Evolutionary conservation across 2,329 filamentous ascomycete species (phyloP).

Genomic region (Aspergillus brunneoviolaceus): DNA sequence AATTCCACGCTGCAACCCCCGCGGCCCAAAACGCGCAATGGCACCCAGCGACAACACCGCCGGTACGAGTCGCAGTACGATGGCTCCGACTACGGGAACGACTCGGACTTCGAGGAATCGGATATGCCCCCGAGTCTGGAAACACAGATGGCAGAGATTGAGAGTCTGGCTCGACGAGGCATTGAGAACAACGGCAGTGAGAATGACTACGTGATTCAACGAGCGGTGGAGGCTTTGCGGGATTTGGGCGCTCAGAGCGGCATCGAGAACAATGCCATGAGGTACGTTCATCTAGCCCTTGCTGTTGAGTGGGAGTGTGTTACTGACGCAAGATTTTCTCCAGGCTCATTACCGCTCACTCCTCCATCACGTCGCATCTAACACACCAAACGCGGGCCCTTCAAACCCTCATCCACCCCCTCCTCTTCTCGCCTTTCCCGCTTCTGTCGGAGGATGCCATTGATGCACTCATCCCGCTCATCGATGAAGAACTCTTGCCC

Average conservation of each 20-base stretch:
- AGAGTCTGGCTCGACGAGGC: constrained; percentile 54
- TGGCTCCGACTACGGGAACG: constrained; percentile 58
- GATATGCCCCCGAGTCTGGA: constrained; percentile 57
- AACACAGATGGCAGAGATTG: constrained; percentile 55
- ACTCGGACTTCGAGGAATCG: constrained; percentile 54
- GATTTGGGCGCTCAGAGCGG: constrained; percentile 57
- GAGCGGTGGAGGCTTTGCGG: constrained; percentile 52
- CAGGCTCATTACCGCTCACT: constrained; percentile 59
- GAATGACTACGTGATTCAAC: constrained; percentile 52
- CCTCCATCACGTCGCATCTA: constrained; percentile 59
- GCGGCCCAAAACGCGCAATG: constrained; percentile 41
- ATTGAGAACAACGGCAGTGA: constrained; percentile 54
- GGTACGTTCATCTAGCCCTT: constrained; percentile 38
- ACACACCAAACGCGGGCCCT: constrained; percentile 61
- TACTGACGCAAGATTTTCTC: constrained; percentile 7
- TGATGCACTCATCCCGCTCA: constrained; percentile 57
- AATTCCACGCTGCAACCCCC: constrained; percentile 33
- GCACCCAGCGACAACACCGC: constrained; percentile 36
- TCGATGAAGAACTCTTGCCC: constrained; percentile 52
- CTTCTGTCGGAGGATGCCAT: constrained; percentile 54
- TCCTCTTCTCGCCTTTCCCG: constrained; percentile 58
- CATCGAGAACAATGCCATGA: constrained; percentile 57
- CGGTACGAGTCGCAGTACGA: constrained; percentile 52
- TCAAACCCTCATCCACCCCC: constrained; percentile 57
- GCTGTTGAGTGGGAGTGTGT: background rate